These are phyloP conservation scores for Psophocarpus tetragonolobus DNA, from an alignment of 306 rosid species.

Conservation along the genomic window DNA sequence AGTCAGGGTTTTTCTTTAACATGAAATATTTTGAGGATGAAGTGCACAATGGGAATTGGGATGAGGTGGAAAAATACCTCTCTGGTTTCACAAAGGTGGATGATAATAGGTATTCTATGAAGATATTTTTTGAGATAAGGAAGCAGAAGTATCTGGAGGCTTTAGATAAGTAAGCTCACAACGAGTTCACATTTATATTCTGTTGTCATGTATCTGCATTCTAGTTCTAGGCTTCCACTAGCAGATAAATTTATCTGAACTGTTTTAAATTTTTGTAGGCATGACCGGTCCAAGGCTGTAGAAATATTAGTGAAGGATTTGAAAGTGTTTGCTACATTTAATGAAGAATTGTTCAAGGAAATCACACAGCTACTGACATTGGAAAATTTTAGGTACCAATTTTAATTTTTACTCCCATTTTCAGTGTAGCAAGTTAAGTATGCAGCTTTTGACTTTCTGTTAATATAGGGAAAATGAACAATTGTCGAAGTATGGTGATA, in stretches of 20 bases:
- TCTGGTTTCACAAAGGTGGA: constrained; percentile 98
- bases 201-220: not conserved
- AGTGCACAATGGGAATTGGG: constrained; percentile 99
- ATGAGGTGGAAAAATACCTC: constrained; percentile 93
- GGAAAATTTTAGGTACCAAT: constrained; percentile 87
- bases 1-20: constrained; percentile 97
- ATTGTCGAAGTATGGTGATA: constrained; percentile 95
- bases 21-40: constrained; percentile 99
- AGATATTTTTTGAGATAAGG: constrained; percentile 97
- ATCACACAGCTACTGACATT: constrained; percentile 96
- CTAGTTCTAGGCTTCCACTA: not conserved
- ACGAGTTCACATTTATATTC: constrained; percentile 23
- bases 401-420: not conserved
- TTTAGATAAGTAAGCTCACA: constrained; percentile 81
- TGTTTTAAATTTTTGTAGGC: constrained; percentile 55
- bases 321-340: constrained; percentile 93
- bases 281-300: constrained; percentile 91
- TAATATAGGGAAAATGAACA: constrained; percentile 85
- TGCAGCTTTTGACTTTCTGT: constrained; percentile 24
- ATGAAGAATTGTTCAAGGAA: constrained; percentile 96
- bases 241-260: not conserved
- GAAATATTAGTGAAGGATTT: constrained; percentile 95
- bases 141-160: constrained; percentile 99
- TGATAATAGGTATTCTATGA: constrained; percentile 96
- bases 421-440: constrained; percentile 5